A percentile compares a stretch with the other conserved stretches of the same genome.
Conservation (phyloP, 2,329 filamentous ascomycete species). For the Fusarium anthophilum region DNA sequence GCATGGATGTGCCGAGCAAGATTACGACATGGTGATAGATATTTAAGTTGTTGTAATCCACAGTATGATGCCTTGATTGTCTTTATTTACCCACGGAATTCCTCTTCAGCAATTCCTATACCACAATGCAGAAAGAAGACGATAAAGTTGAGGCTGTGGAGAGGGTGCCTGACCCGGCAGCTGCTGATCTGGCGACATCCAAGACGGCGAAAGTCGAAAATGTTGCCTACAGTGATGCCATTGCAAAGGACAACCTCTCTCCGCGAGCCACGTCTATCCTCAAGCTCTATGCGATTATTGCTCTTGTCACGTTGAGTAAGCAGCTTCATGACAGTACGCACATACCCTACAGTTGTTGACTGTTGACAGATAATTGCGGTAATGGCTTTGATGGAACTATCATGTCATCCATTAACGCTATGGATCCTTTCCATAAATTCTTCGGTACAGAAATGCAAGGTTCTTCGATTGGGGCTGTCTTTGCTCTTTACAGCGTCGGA, state of each 20-base stretch:
- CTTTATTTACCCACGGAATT: neutral
- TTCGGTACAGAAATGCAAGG: neutral
- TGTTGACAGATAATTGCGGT: neutral
- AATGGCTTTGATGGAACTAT: neutral
- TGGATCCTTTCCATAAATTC: neutral
- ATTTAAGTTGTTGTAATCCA: neutral
- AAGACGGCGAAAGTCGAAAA: neutral
- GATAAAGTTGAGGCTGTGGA: neutral
- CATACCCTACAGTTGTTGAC: neutral
- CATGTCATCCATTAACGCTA: neutral
- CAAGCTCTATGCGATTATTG: neutral
- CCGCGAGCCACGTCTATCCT: neutral
- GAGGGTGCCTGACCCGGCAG: neutral
- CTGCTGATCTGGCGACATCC: neutral
- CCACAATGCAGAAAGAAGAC: neutral
- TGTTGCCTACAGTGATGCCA: slow-evolving; percentile 2
- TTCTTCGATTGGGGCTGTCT: neutral
- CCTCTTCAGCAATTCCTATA: neutral
- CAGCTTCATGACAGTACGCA: fast-evolving
- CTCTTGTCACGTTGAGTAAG: neutral
- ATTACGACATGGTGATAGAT: neutral
- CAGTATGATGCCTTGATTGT: neutral
- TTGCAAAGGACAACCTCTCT: neutral
- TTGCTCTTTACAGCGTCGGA: neutral
- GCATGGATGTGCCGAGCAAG: neutral